Evolutionary conservation across 2,329 filamentous ascomycete species (phyloP), one percentile per base, ranked within the genome.

Genomic region (Biscogniauxia marginata): DNA sequence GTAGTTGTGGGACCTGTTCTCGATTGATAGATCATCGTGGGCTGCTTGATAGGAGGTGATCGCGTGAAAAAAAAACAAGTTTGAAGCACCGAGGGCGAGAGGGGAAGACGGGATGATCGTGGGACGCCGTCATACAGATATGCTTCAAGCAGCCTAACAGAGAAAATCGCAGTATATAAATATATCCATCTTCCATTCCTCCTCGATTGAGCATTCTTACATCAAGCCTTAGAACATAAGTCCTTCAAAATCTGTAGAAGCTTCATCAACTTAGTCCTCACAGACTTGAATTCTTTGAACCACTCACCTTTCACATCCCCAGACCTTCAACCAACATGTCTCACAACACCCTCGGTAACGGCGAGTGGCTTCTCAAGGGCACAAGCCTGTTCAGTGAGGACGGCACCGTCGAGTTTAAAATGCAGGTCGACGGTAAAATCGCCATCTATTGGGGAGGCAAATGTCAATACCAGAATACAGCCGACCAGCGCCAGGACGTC

Each of bases 351-450:
- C 69, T 72, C 23, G 68, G 68, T 1, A 72, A 71, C 54, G 69
- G 67, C 52, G 65, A 69, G 57, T 70, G 67, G 67, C 60, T 72
- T n/a, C 58, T 62, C 44, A 55, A 46, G 2, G 69, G 70, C 19
- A 59, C 61, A 45, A 71, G 69, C 53, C 63, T 72, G 4, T 70
- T 46, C 18, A 72, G 70, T 49, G 22, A 61, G 0, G 66, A 71
- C 50, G 69, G 70, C 50, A 65, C 65, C 0, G 61, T 65, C 16
- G 70, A 71, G 46, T 58, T 71, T 50, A 71, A 64, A 46, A 71
- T 72, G 62, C 70, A 72, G 48, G 54, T 30, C 0, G 70, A 72
- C 23, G 67, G 69, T 52, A 70, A 71, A 58, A 66, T 71, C 30
- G 64, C 67, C 13, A 54, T 70, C 46, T 68, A 71, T 59, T 63